A percentile compares a stretch with the other conserved stretches of the same genome.
phyloP scores from a whole-genome alignment of 169 alveolate species.

The Theileria sp. region DNA sequence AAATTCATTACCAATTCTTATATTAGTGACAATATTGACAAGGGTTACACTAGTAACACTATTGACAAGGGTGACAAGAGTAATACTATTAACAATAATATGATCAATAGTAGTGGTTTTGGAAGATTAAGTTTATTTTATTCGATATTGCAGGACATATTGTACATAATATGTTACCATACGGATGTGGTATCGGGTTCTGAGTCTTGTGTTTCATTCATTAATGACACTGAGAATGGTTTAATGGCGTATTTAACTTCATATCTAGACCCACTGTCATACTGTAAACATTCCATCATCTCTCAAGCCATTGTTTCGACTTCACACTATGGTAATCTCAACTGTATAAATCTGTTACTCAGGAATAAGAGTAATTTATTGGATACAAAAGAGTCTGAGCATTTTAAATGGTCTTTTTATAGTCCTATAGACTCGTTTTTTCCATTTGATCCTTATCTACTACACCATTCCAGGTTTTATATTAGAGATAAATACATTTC shows the following conservation, averaged over 20 bases:
- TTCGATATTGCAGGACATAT: constrained; percentile 46
- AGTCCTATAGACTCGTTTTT: constrained; percentile 21
- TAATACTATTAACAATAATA: neutral
- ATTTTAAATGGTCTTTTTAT: constrained; percentile 14
- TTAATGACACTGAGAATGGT: constrained; percentile 26
- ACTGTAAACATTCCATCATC: constrained; percentile 10
- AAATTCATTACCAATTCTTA: constrained; percentile 15
- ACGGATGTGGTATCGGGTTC: constrained; percentile 38
- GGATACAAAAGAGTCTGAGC: neutral
- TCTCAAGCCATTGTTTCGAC: constrained; percentile 51
- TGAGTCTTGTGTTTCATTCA: constrained; percentile 20
- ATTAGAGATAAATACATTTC: constrained; percentile 37
- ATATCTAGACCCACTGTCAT: constrained; percentile 31
- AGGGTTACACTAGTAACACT: constrained; percentile 3
- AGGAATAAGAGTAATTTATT: neutral
- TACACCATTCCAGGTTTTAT: constrained; percentile 52
- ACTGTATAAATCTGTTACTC: constrained; percentile 25
- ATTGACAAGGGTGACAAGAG: neutral
- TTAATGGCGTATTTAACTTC: constrained; percentile 33
- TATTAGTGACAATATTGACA: neutral
- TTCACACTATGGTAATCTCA: constrained; percentile 6
- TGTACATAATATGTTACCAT: constrained; percentile 40
- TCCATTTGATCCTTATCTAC: constrained; percentile 49
- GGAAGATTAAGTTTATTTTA: constrained; percentile 18
- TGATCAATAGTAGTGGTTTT: neutral